Conservation (phyloP, 1,284 basidiomycete species). For the Tranzscheliella williamsii region DNA sequence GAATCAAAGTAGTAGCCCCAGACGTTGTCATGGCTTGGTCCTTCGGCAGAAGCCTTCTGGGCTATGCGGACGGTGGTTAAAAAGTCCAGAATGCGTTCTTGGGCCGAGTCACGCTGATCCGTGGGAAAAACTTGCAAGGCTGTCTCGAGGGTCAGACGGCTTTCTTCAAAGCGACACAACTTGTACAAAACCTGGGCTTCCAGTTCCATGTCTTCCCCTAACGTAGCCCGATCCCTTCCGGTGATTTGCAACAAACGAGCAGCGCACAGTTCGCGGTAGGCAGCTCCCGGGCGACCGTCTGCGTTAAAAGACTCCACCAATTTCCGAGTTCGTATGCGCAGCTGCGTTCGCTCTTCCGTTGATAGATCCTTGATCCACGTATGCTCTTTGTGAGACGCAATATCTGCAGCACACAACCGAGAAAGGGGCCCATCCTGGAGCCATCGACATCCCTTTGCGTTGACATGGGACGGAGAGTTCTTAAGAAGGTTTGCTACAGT, state of each 20-base stretch:
- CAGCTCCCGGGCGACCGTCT: conserved; percentile 31
- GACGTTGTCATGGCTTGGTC: conserved; percentile 37
- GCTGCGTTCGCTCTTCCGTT: neutral
- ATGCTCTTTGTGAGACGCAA: neutral
- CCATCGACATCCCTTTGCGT: conserved; percentile 35
- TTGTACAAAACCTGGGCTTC: conserved; percentile 29
- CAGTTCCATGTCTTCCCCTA: conserved; percentile 26
- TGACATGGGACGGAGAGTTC: conserved; percentile 11
- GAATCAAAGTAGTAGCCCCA: conserved; percentile 47
- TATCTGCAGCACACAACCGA: conserved; percentile 6
- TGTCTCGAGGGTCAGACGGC: conserved; percentile 19
- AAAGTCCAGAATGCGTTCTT: conserved; percentile 23
- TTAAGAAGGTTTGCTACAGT: conserved; percentile 1
- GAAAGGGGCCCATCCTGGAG: conserved; percentile 44
- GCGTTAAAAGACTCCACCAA: conserved; percentile 17
- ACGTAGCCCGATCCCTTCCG: neutral
- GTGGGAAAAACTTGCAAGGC: conserved; percentile 14
- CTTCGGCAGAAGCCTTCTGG: conserved; percentile 17
- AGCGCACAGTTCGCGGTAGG: conserved; percentile 32
- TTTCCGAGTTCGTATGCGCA: conserved; percentile 3
- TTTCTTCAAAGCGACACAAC: conserved; percentile 18
- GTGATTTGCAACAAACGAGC: conserved; percentile 19
- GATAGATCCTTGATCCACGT: neutral
- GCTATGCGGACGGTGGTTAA: conserved; percentile 24
- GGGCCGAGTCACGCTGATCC: conserved; percentile 6